Percentiles rank a stretch among this genome's conserved stretches.
Evolutionary conservation across 352 stramenopile species (phyloP).

Genomic region (Achlya hypogyna): DNA sequence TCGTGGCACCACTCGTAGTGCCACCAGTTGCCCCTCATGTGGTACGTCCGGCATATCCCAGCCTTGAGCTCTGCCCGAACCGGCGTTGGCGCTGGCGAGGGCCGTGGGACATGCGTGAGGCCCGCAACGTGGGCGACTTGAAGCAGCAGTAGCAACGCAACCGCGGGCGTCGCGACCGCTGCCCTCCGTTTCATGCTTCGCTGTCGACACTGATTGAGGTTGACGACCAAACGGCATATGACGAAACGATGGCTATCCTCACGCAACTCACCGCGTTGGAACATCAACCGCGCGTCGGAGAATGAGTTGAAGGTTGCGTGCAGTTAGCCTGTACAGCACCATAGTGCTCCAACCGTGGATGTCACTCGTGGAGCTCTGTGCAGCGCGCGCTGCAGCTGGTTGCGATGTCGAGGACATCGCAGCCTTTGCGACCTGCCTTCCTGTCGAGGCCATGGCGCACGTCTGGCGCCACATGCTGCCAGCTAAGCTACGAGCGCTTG

Average conservation of each 20-base stretch:
- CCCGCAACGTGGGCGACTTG: background rate
- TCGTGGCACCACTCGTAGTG: constrained; percentile 82
- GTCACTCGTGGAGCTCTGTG: background rate
- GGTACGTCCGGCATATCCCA: constrained; percentile 41
- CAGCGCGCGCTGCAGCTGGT: background rate
- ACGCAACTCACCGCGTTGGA: no score
- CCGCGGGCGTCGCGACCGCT: background rate
- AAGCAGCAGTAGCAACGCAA: constrained; percentile 35
- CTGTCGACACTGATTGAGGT: background rate
- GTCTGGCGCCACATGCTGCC: constrained; percentile 9
- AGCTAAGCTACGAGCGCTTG: background rate
- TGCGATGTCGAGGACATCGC: constrained; percentile 10
- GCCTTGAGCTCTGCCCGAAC: no score
- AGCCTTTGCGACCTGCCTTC: background rate
- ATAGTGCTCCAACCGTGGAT: no score
- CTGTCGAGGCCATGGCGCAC: background rate
- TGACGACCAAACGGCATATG: no score
- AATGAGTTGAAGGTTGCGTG: no score
- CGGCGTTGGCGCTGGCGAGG: background rate
- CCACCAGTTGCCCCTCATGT: constrained; percentile 61
- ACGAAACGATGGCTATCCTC: no score
- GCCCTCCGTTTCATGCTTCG: background rate
- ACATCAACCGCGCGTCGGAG: no score
- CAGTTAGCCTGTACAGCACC: no score
- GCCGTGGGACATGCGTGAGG: background rate